phyloP scores from a whole-genome alignment of 805 yeast species.

The Ogataea wickerhamii region DNA sequence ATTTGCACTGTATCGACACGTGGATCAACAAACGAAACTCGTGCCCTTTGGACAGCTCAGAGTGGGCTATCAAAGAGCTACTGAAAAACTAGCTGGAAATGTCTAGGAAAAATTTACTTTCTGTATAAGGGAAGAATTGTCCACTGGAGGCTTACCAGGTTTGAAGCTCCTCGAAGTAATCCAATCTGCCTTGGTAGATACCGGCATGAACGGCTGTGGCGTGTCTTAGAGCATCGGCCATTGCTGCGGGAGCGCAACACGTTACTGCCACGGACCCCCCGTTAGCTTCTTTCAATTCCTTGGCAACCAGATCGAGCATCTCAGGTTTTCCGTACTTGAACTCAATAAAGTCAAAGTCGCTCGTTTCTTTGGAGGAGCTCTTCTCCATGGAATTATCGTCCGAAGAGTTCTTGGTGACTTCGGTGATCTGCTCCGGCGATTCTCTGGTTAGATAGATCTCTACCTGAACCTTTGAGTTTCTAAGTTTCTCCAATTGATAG shows the following conservation, averaged over 20 bases:
- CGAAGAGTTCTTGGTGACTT: slow-evolving; percentile 6
- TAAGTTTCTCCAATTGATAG: slow-evolving; percentile 35
- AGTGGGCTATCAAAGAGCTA: slow-evolving; percentile 54
- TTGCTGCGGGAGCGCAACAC: slow-evolving; percentile 44
- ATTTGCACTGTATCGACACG: slow-evolving; percentile 90
- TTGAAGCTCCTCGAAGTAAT: slow-evolving; percentile 72
- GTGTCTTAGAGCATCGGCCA: slow-evolving; percentile 51
- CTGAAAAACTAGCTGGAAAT: slow-evolving; percentile 20
- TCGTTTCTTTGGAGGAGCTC: slow-evolving; percentile 32
- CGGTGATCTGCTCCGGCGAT: slow-evolving; percentile 8
- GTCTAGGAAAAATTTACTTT: too few species aligned
- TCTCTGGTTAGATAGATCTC: slow-evolving; percentile 39
- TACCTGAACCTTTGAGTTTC: slow-evolving; percentile 25
- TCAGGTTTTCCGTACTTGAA: slow-evolving; percentile 41
- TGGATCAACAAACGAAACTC: slow-evolving; percentile 95
- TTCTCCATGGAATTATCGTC: slow-evolving; percentile 7
- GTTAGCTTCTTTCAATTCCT: slow-evolving; percentile 32
- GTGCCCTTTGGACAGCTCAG: slow-evolving; percentile 93
- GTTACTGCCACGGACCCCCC: slow-evolving; percentile 40
- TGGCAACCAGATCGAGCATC: slow-evolving; percentile 29
- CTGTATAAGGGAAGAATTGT: not conserved
- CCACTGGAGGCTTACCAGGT: slow-evolving; percentile 46
- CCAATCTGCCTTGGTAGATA: slow-evolving; percentile 47
- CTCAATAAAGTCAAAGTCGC: slow-evolving; percentile 30
- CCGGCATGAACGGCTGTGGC: slow-evolving; percentile 42